Percentiles rank a stretch among this genome's conserved stretches.
These are phyloP conservation scores for Fraxinus latifolia DNA, from an alignment of 305 asterid species.

Conservation along the genomic window DNA sequence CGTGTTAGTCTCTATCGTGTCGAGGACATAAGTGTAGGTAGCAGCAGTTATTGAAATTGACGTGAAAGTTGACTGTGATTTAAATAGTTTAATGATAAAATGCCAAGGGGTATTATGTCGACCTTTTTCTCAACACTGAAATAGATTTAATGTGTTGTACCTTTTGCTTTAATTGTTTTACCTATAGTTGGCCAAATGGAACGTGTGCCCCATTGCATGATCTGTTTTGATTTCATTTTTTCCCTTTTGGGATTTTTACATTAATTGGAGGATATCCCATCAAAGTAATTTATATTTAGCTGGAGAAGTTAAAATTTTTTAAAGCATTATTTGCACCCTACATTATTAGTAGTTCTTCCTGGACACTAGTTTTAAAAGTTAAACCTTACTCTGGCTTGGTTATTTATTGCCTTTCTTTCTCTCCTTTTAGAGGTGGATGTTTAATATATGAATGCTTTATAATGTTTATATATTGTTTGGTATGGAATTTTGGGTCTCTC, in stretches of 20 bases:
- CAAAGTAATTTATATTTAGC: neutral
- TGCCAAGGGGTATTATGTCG: neutral
- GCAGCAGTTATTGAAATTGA: neutral
- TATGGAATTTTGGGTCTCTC: neutral
- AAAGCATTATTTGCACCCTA: neutral
- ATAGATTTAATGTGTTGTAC: neutral
- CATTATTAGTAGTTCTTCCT: neutral
- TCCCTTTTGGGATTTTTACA: neutral
- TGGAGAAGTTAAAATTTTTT: neutral
- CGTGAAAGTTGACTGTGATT: too few relatives aligned
- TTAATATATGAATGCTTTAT: neutral
- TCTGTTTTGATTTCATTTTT: neutral
- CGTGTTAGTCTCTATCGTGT: too few relatives aligned
- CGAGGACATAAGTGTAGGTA: too few relatives aligned
- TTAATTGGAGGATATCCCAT: neutral
- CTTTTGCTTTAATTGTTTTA: neutral
- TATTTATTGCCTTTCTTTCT: neutral
- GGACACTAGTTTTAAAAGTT: neutral
- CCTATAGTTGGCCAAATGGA: neutral
- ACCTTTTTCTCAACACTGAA: neutral
- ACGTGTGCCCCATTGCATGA: neutral
- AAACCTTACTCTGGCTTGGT: neutral
- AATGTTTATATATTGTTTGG: neutral
- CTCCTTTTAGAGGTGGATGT: neutral
- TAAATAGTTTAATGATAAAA: too few relatives aligned